phyloP scores from a whole-genome alignment of 345 rosid genomes.

The Citrus hindsii region DNA sequence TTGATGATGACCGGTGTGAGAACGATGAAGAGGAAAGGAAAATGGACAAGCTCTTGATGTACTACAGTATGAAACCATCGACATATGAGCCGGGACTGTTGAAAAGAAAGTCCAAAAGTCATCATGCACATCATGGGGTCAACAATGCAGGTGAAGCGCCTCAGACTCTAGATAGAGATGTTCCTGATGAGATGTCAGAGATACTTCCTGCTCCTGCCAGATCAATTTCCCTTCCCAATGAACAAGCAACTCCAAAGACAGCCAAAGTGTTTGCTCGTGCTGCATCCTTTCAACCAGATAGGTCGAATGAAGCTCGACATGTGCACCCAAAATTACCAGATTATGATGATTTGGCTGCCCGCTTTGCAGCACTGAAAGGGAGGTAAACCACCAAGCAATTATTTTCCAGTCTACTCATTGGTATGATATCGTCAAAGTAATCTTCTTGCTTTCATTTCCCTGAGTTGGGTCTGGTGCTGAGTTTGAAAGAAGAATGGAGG shows the following conservation, averaged over 20 bases:
- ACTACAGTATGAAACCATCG: constrained; percentile 81
- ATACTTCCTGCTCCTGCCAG: constrained; percentile 43
- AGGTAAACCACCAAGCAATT: constrained; percentile 28
- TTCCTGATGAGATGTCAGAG: constrained; percentile 31
- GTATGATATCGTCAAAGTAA: not conserved
- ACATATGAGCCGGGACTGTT: constrained; percentile 38
- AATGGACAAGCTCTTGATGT: constrained; percentile 81
- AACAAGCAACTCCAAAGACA: constrained; percentile 43
- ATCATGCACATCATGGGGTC: constrained; percentile 29
- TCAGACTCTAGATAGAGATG: constrained; percentile 15
- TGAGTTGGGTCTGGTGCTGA: not conserved
- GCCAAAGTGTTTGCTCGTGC: constrained; percentile 56
- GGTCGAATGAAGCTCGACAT: constrained; percentile 58
- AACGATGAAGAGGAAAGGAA: constrained; percentile 79
- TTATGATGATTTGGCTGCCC: constrained; percentile 90
- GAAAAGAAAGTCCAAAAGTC: constrained; percentile 56
- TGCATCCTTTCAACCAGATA: constrained; percentile 72
- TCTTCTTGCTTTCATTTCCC: constrained; percentile 6
- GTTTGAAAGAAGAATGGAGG: not conserved
- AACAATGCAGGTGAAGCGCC: constrained; percentile 25
- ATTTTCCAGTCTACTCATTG: not conserved
- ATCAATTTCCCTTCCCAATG: constrained; percentile 65
- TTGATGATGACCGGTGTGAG: constrained; percentile 48
- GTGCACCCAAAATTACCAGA: constrained; percentile 97
- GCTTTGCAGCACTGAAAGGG: constrained; percentile 80